Evolutionary conservation across 306 rosid species (phyloP).

Genomic region (Biancaea sappan): DNA sequence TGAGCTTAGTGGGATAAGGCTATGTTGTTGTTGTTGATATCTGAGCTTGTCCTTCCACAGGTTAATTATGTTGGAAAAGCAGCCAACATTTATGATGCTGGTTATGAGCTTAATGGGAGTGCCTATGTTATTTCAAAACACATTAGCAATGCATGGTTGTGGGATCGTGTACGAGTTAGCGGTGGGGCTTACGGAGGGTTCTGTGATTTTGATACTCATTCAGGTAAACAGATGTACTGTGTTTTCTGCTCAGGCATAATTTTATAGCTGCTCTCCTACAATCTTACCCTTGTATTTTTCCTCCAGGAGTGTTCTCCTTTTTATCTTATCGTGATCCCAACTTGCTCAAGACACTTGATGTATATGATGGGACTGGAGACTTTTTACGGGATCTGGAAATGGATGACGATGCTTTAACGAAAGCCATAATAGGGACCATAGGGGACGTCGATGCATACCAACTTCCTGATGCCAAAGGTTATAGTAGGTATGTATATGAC

Average conservation of each 20-base stretch:
- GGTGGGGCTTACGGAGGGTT: slow-evolving; percentile 99
- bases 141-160: slow-evolving; percentile 93
- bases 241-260: slow-evolving; percentile 8
- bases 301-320: slow-evolving; percentile 88
- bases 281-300: slow-evolving; percentile 38
- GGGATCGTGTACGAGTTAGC: slow-evolving; percentile 98
- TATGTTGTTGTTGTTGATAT: slow-evolving; percentile 30
- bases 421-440: slow-evolving; percentile 95
- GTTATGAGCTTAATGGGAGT: slow-evolving; percentile 87
- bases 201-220: slow-evolving; percentile 94
- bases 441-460: slow-evolving; percentile 97
- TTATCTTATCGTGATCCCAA: slow-evolving; percentile 98
- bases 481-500: slow-evolving; percentile 70
- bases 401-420: slow-evolving; percentile 77
- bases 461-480: slow-evolving; percentile 99
- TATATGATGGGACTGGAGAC: slow-evolving; percentile 88
- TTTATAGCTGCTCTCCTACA: slow-evolving; percentile 16
- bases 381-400: slow-evolving; percentile 75
- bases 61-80: slow-evolving; percentile 98
- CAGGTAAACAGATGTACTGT: slow-evolving; percentile 50
- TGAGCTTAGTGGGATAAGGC: too few relatives aligned
- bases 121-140: slow-evolving; percentile 89
- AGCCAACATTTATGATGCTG: slow-evolving; percentile 73
- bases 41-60: slow-evolving; percentile 52
- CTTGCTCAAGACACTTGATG: slow-evolving; percentile 87